These are phyloP conservation scores for Phytopythium kandeliae DNA, from an alignment of 352 stramenopile genomes.

Conservation along the genomic window DNA sequence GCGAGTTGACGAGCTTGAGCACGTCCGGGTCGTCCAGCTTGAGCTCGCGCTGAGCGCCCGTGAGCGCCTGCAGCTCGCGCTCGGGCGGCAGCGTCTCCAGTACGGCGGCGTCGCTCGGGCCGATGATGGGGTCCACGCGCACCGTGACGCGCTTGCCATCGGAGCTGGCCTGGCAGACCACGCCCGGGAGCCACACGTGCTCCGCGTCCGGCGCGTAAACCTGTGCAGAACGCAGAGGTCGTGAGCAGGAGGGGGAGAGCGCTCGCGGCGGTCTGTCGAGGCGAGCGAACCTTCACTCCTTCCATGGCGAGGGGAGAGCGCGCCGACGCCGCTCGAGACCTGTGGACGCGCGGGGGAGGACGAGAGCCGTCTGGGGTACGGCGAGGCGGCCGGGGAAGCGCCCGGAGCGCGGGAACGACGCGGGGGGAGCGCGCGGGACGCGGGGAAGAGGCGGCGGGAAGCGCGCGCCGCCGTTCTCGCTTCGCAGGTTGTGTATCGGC, in stretches of 20 bases:
- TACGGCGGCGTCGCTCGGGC: slow-evolving; percentile 31
- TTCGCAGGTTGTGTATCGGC: no score
- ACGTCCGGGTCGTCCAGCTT: slow-evolving; percentile 48
- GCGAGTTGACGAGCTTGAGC: slow-evolving; percentile 50
- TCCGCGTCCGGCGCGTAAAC: slow-evolving; percentile 78
- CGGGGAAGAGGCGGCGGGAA: no score
- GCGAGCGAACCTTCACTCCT: slow-evolving; percentile 68
- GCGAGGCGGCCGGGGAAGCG: no score
- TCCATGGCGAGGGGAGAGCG: slow-evolving; percentile 24
- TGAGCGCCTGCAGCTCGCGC: slow-evolving; percentile 42
- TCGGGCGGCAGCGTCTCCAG: slow-evolving; percentile 37
- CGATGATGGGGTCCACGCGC: slow-evolving; percentile 60
- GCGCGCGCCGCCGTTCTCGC: background rate
- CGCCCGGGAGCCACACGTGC: slow-evolving; percentile 76
- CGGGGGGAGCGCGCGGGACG: no score
- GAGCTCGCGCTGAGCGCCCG: slow-evolving; percentile 47
- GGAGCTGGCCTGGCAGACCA: slow-evolving; percentile 44
- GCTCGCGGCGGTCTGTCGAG: no score
- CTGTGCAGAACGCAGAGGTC: no score
- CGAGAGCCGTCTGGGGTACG: background rate
- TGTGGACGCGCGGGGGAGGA: no score
- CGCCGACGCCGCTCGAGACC: no score
- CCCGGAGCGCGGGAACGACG: no score
- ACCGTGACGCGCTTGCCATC: slow-evolving; percentile 49
- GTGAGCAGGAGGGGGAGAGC: no score